Base-by-base conservation (phyloP, 192 early-diverging fungal genomes). In the Cetraspora pellucida region DNA sequence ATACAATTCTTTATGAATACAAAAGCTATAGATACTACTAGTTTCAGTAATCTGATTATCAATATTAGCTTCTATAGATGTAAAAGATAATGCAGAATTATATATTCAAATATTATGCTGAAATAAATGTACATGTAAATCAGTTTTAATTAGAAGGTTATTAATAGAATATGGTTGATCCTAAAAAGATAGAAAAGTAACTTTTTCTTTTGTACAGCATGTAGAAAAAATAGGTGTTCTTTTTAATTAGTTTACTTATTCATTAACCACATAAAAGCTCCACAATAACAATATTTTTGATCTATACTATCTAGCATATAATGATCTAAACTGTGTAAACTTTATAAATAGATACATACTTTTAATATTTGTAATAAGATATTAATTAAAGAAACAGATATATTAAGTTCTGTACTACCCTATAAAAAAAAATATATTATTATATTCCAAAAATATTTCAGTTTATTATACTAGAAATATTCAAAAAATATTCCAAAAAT, bases 41-140 rank as follows among this genome's bases (percentile, higher is more conserved):
- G n/a, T 60, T 23, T 43, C 19, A 16, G 64, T 60, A 72, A 68
- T n/a, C 63, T 76, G 45, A 73, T 70, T 1, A 27, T 27, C 23
- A 23, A 54, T 31, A 77, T 72, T 61, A 3, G 54, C 70, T 1
- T 74, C 79, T 64, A 81, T n/a, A n/a, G n/a, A n/a, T n/a, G n/a
- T n/a, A n/a, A n/a, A n/a, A n/a, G n/a, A n/a, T n/a, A n/a, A n/a
- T n/a, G n/a, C n/a, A n/a, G n/a, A n/a, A n/a, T n/a, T n/a, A n/a
- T n/a, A n/a, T n/a, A n/a, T n/a, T n/a, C 73, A 9, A 75, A 81
- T 10, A 75, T 74, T 19, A 81, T 73, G 8, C 17, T 30, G 58
- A 60, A 60, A 60, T 60, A 25, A n/a, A 9, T 28, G 58, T 60
- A 19, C 9, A 25, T 19, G 58, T 60, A 19, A n/a, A 11, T 60